phyloP scores from a whole-genome alignment of 805 yeast species.

The Lipomyces kockii region DNA sequence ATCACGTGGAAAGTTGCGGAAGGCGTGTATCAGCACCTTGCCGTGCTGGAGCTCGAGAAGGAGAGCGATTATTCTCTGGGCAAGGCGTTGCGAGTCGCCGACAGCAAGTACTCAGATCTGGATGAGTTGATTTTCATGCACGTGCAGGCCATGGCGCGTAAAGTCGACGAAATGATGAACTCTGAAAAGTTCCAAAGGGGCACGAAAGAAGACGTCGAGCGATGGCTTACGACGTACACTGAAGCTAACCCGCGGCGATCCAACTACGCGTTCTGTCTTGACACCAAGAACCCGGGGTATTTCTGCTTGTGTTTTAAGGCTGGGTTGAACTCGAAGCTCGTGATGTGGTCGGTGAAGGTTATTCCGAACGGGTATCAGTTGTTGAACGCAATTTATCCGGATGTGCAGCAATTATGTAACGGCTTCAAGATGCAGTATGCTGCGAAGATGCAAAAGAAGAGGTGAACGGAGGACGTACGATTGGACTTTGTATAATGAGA shows the following conservation, averaged over 20 bases:
- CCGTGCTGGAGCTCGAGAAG: constrained; percentile 74
- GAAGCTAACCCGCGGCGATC: constrained; percentile 89
- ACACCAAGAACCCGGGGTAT: constrained; percentile 93
- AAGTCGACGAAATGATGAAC: constrained; percentile 80
- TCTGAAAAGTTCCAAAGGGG: constrained; percentile 90
- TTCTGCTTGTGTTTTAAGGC: constrained; percentile 85
- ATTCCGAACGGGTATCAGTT: constrained; percentile 78
- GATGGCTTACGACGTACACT: constrained; percentile 86
- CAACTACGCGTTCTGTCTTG: constrained; percentile 87
- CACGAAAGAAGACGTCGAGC: constrained; percentile 74
- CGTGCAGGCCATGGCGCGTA: constrained; percentile 78
- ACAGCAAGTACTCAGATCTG: constrained; percentile 74
- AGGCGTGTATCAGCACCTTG: constrained; percentile 87
- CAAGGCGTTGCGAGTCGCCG: constrained; percentile 65
- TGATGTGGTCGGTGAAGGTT: constrained; percentile 90
- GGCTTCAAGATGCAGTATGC: constrained; percentile 77
- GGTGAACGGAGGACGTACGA: background rate
- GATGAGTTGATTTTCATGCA: constrained; percentile 92
- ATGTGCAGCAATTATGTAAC: constrained; percentile 83
- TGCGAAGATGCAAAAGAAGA: constrained; percentile 19
- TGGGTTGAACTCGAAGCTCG: constrained; percentile 52
- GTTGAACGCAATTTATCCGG: constrained; percentile 83
- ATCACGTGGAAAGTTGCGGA: constrained; percentile 97
- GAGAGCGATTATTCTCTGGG: constrained; percentile 68
- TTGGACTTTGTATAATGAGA: background rate